These are phyloP conservation scores for Carex pumila DNA, from an alignment of 176 grass and related monocot species.

Conservation along the genomic window DNA sequence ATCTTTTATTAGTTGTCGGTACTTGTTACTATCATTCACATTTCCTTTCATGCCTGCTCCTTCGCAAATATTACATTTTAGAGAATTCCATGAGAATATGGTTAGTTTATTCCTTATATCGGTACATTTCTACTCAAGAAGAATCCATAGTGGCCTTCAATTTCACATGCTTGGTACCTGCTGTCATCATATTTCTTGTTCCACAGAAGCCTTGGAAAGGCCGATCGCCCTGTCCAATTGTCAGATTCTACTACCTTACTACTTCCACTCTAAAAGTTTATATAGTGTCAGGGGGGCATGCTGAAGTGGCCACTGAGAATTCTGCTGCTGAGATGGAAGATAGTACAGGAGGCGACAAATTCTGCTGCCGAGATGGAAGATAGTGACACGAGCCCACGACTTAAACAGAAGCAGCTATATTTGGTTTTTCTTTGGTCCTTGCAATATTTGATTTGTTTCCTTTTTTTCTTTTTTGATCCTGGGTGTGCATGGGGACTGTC, in stretches of 20 bases:
- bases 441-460: no score
- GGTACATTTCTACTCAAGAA: slow-evolving; percentile 30
- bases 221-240: slow-evolving; percentile 69
- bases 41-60: slow-evolving; percentile 46
- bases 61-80: slow-evolving; percentile 72
- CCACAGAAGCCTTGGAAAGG: slow-evolving; percentile 95
- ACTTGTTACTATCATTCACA: no score
- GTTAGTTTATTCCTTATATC: slow-evolving; percentile 58
- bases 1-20: no score
- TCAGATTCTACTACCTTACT: slow-evolving; percentile 47
- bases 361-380: no score
- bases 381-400: no score
- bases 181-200: slow-evolving; percentile 71
- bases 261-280: slow-evolving; percentile 19
- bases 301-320: no score
- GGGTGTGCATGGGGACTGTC: no score
- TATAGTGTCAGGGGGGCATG: background rate
- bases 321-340: no score
- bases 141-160: slow-evolving; percentile 71
- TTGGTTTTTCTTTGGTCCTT: no score
- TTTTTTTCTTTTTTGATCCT: no score
- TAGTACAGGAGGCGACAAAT: no score
- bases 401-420: no score
- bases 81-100: slow-evolving; percentile 87
- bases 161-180: slow-evolving; percentile 89